Evolutionary conservation across 2,329 filamentous ascomycete genomes (phyloP).

Genomic region (Aureobasidium musti): DNA sequence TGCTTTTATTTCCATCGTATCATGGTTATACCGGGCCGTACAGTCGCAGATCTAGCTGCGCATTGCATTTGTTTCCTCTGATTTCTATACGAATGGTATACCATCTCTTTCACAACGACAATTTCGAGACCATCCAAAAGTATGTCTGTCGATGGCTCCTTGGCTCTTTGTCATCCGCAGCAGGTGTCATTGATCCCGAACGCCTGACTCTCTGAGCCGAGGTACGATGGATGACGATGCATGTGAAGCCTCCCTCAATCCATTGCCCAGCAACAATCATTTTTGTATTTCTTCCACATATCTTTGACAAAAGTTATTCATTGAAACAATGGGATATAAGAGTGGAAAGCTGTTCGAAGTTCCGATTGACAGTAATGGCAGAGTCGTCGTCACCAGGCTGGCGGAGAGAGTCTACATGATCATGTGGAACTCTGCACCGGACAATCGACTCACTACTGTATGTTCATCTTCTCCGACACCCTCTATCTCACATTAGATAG

Average conservation of each 20-base stretch:
- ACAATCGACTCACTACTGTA: conserved; percentile 71
- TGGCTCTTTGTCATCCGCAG: not conserved
- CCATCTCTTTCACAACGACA: not conserved
- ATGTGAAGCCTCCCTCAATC: conserved; percentile 18
- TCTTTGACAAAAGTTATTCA: not conserved
- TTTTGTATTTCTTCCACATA: not conserved
- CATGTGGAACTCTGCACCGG: conserved; percentile 68
- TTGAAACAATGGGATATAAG: conserved; percentile 17
- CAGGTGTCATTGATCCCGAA: not conserved
- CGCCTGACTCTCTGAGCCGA: conserved; percentile 6
- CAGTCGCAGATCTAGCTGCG: not conserved
- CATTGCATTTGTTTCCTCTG: conserved; percentile 1
- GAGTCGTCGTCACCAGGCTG: conserved; percentile 63
- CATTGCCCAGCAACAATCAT: not conserved
- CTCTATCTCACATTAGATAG: not conserved
- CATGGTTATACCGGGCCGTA: not conserved
- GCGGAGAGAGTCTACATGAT: conserved; percentile 67
- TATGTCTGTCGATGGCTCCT: not conserved
- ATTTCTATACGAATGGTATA: conserved; percentile 8
- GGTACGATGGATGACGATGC: conserved; percentile 12
- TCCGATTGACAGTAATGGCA: conserved; percentile 35
- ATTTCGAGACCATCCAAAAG: not conserved
- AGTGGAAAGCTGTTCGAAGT: conserved; percentile 36
- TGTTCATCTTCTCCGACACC: not conserved
- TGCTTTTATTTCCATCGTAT: conserved; percentile 6